A percentile compares a stretch with the other conserved stretches of the same genome.
Evolutionary conservation across 2,329 filamentous ascomycete species (phyloP).

Genomic region (Remersonia thermophila): DNA sequence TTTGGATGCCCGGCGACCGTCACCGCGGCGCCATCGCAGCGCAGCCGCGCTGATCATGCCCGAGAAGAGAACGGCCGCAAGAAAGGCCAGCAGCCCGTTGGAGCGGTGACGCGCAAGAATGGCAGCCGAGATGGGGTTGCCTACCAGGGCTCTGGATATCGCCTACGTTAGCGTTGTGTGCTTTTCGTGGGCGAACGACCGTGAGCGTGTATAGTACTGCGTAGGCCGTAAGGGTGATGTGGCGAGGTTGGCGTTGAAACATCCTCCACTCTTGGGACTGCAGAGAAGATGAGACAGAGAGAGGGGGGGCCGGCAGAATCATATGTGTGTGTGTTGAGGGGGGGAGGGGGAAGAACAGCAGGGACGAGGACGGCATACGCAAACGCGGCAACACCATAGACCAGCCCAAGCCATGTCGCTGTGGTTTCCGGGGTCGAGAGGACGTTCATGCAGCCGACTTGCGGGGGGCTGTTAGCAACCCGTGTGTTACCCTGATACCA

Average conservation of each 20-base stretch:
- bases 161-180: background rate
- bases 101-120: constrained; percentile 13
- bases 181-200: no score
- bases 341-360: no score
- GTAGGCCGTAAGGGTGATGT: no score
- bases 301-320: no score
- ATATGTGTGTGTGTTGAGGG: no score
- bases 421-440: constrained; percentile 17
- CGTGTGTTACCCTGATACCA: no score
- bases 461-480: no score
- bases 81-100: constrained; percentile 16
- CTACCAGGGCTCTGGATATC: constrained; percentile 9
- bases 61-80: constrained; percentile 15
- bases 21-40: constrained; percentile 12
- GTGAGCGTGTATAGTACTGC: no score
- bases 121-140: constrained; percentile 15
- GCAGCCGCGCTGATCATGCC: constrained; percentile 13
- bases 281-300: no score
- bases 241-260: no score
- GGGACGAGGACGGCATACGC: constrained; percentile 8
- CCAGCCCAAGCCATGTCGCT: constrained; percentile 21
- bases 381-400: constrained; percentile 19
- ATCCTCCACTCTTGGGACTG: no score
- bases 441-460: constrained; percentile 18
- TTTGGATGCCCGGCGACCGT: no score